Evolutionary conservation across 1,139 yeast species (phyloP).

Genomic region (Pichia sp.): DNA sequence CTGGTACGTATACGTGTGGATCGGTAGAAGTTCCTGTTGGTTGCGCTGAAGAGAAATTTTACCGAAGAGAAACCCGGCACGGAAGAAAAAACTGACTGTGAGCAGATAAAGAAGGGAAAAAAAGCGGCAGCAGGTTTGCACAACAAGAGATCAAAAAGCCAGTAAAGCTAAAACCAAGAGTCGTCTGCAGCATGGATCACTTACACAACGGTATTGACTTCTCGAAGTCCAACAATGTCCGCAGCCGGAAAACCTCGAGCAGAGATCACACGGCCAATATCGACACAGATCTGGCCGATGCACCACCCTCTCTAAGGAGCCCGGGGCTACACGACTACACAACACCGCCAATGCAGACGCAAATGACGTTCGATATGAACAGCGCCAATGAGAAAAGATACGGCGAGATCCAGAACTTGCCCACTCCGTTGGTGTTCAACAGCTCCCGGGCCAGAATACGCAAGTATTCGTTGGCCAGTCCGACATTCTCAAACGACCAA

Average conservation of each 20-base stretch:
- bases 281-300: background rate
- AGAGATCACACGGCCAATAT: background rate
- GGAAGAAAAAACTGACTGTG: too few species aligned
- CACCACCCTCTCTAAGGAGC: background rate
- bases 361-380: conserved; percentile 1
- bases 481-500: background rate
- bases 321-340: conserved; percentile 2
- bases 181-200: background rate
- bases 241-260: background rate
- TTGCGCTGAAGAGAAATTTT: background rate
- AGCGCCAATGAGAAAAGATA: background rate
- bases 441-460: background rate
- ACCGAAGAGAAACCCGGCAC: too few species aligned
- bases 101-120: too few species aligned
- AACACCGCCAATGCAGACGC: conserved; percentile 17
- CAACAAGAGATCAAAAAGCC: background rate
- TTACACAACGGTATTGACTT: background rate
- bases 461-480: background rate
- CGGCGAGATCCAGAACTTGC: conserved; percentile 21
- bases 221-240: background rate
- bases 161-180: too few species aligned
- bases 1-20: background rate
- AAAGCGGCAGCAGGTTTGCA: background rate
- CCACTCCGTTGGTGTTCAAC: conserved; percentile 21
- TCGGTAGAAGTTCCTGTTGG: background rate